Base-by-base conservation (phyloP, 257 asterid genomes). In the Verbascum thapsus region DNA sequence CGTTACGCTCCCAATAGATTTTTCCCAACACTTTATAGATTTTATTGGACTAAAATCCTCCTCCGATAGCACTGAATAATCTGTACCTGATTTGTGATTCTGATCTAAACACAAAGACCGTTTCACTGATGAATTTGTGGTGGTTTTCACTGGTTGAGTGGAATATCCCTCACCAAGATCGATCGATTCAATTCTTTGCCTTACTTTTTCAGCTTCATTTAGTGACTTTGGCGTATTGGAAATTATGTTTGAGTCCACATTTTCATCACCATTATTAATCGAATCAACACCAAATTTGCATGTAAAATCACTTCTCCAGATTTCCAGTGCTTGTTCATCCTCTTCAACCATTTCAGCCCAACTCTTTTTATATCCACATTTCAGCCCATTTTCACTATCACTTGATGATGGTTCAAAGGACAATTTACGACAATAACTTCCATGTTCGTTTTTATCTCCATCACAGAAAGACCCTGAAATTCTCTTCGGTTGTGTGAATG, bases 281-380 rank as follows among this genome's bases (percentile, higher is more conserved):
- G 37, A 35, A 8, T 19, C 64, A 41, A 45, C 61, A 15, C 70
- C 23, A n/a, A 58, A 16, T 42, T 18, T 68, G 48, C 53, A 23
- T 22, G 48, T 38, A n/a, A 45, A 50, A 51, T 26, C 67, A 15
- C 40, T 59, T 55, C 42, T 38, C 71, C 72, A 67, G 16, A 35
- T 44, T 40, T 64, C 74, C 23, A 60, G 43, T 63, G 48, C 72
- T 51, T 43, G 53, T 48, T 79, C 88, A 0, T 85, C 95, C 68
- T 88, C 92, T 58, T 90, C 97, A 66, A 81, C 97, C 83, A 81
- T 80, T 66, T 85, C 94, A 38, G 96, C 96, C 97, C 97, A 85
- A 49, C 83, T 81, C 74, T 73, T 85, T 72, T 73, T 72, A 8
- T 20, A 61, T 37, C 63, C 66, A 12, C 72, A 13, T 11, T 34